phyloP scores from a whole-genome alignment of 306 rosid genomes.

The Cicer cuneatum region DNA sequence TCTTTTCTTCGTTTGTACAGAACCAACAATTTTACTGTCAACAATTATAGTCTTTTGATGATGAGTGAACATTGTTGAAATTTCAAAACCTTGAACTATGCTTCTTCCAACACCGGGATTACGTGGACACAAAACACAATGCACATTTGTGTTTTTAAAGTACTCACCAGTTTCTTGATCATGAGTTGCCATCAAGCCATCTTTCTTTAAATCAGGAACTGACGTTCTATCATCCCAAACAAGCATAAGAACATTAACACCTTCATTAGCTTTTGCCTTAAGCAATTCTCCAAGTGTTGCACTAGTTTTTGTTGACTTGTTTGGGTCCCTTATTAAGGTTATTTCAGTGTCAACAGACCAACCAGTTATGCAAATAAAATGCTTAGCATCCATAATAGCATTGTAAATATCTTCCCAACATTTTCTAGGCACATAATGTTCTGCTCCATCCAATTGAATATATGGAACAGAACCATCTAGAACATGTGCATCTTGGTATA shows the following conservation, averaged over 20 bases:
- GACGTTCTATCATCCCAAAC: slow-evolving; percentile 91
- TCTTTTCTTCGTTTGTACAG: slow-evolving; percentile 43
- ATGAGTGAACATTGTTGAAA: slow-evolving; percentile 81
- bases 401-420: slow-evolving; percentile 88
- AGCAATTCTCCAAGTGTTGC: slow-evolving; percentile 72
- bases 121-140: slow-evolving; percentile 69
- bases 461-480: slow-evolving; percentile 25
- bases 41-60: slow-evolving; percentile 76
- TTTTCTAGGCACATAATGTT: slow-evolving; percentile 40
- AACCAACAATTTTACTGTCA: slow-evolving; percentile 47
- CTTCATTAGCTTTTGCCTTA: slow-evolving; percentile 74
- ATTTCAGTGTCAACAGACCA: slow-evolving; percentile 79
- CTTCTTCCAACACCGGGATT: slow-evolving; percentile 72
- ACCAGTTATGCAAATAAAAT: slow-evolving; percentile 78
- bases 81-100: slow-evolving; percentile 62
- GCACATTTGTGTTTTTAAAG: slow-evolving; percentile 68
- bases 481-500: slow-evolving; percentile 89
- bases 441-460: slow-evolving; percentile 32
- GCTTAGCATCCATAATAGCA: slow-evolving; percentile 63
- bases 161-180: slow-evolving; percentile 68
- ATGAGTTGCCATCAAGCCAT: slow-evolving; percentile 85
- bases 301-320: slow-evolving; percentile 24
- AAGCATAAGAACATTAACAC: slow-evolving; percentile 76
- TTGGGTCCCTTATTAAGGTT: slow-evolving; percentile 62
- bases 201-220: slow-evolving; percentile 55